These are phyloP conservation scores for Chondrostereum purpureum DNA, from an alignment of 1,284 basidiomycete species.

Conservation along the genomic window DNA sequence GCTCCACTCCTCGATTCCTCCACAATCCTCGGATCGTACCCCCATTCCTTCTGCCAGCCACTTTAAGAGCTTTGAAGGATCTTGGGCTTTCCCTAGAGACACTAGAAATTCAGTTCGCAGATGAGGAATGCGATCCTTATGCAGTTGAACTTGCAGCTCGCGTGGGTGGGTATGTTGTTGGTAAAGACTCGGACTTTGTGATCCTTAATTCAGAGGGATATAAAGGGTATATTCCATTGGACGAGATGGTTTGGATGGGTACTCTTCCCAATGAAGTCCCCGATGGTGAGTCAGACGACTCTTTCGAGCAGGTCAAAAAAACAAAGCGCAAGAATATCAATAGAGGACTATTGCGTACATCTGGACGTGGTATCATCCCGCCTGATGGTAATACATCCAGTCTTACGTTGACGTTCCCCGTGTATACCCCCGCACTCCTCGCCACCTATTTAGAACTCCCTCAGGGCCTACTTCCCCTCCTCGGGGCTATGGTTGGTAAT, in stretches of 20 bases:
- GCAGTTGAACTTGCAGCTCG: conserved; percentile 72
- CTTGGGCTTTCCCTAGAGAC: conserved; percentile 30
- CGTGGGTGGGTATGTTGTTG: conserved; percentile 69
- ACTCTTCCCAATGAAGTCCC: conserved; percentile 25
- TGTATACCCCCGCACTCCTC: conserved; percentile 60
- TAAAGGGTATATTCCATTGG: conserved; percentile 73
- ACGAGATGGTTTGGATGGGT: conserved; percentile 70
- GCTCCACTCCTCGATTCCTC: conserved; percentile 65
- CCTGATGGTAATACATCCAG: conserved; percentile 43
- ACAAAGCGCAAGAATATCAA: conserved; percentile 34
- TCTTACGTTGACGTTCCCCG: conserved; percentile 46
- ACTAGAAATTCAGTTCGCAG: conserved; percentile 64
- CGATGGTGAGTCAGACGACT: conserved; percentile 25
- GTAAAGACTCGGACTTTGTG: conserved; percentile 79
- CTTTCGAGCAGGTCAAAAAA: conserved; percentile 48
- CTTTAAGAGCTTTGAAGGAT: conserved; percentile 50
- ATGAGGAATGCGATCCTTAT: conserved; percentile 84
- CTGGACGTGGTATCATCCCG: conserved; percentile 43
- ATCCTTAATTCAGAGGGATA: conserved; percentile 70
- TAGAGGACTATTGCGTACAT: conserved; percentile 17
- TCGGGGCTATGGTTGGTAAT: conserved; percentile 84
- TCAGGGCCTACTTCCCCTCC: conserved; percentile 67
- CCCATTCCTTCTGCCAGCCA: conserved; percentile 58
- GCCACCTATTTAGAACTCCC: conserved; percentile 66
- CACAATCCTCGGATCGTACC: conserved; percentile 73